Conservation (phyloP, 2,329 filamentous ascomycete genomes). For the Ceratocystis colombiana region DNA sequence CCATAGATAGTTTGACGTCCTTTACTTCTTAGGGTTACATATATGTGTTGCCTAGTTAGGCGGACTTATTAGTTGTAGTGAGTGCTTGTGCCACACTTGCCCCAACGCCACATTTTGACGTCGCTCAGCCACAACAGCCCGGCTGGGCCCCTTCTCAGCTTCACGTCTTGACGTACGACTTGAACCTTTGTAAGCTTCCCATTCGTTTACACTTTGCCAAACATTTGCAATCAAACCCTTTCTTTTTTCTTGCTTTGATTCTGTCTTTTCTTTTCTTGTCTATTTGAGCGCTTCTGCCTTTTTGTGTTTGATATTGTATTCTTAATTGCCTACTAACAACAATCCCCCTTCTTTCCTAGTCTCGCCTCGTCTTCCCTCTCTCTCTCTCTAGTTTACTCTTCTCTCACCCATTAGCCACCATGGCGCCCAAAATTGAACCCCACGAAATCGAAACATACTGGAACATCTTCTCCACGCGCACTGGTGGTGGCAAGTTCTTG, state of each 20-base stretch:
- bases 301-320: background rate
- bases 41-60: background rate
- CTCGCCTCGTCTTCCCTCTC: background rate
- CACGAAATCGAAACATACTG: constrained; percentile 56
- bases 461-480: constrained; percentile 53
- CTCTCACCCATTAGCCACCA: constrained; percentile 30
- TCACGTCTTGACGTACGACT: background rate
- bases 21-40: background rate
- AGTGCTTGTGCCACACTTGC: constrained; percentile 3
- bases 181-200: background rate
- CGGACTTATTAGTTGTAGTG: too few species aligned
- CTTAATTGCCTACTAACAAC: background rate
- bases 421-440: constrained; percentile 53
- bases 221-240: background rate
- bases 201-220: background rate
- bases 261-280: background rate
- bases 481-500: constrained; percentile 49
- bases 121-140: constrained; percentile 7
- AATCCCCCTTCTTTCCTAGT: background rate
- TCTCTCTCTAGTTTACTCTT: background rate
- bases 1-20: background rate
- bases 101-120: background rate
- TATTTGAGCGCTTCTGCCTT: background rate
- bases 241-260: background rate
- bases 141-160: background rate